Conservation (phyloP, 805 yeast species). For the Naumovozyma baii region DNA sequence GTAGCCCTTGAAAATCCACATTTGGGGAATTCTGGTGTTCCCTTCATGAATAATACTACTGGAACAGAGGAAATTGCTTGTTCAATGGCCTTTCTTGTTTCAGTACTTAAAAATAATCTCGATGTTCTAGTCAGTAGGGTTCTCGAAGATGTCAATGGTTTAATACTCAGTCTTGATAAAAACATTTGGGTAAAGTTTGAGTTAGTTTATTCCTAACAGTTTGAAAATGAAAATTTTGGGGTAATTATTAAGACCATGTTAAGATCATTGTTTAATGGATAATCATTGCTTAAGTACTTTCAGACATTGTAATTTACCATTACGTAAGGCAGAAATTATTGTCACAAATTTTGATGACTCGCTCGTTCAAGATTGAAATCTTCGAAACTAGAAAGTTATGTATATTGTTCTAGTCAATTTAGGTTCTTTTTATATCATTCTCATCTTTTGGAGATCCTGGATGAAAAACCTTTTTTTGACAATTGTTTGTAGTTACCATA, state of each 20-base stretch:
- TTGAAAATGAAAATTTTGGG: background rate
- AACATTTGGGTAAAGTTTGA: constrained; percentile 1
- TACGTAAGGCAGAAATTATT: background rate
- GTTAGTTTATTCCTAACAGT: background rate
- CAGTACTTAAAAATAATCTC: constrained; percentile 49
- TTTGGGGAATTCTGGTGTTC: constrained; percentile 95
- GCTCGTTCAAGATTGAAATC: too few relatives aligned
- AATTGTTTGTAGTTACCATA: too few relatives aligned
- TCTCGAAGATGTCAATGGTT: constrained; percentile 1
- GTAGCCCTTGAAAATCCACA: constrained; percentile 97
- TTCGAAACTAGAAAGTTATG: too few relatives aligned
- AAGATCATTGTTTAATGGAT: too few relatives aligned
- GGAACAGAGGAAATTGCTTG: constrained; percentile 82
- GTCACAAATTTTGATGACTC: too few relatives aligned
- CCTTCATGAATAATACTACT: constrained; percentile 96
- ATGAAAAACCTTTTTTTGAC: too few relatives aligned
- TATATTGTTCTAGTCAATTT: too few relatives aligned
- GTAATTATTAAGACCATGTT: background rate
- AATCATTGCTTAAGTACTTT: background rate
- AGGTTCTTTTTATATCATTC: too few relatives aligned
- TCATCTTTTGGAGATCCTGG: too few relatives aligned
- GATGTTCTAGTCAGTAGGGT: constrained; percentile 19
- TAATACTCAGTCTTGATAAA: background rate
- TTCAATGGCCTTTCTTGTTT: constrained; percentile 75
- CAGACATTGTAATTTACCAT: background rate